Base-by-base conservation (phyloP, 768 basidiomycete genomes). In the Termitomyces sp. region DNA sequence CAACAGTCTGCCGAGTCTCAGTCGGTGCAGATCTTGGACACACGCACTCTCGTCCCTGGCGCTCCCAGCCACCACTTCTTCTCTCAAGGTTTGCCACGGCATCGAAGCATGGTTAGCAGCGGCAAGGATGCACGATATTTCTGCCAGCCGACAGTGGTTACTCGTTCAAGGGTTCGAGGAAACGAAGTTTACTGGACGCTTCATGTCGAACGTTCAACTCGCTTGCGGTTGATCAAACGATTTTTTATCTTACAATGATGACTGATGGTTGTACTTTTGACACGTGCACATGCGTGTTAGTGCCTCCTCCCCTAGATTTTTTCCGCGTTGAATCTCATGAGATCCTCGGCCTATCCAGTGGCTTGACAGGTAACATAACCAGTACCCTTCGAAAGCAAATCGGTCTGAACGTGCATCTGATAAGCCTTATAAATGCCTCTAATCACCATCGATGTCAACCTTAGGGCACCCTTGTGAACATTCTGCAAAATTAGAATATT, bases 281-380 rank as follows among this genome's bases (percentile, higher is more conserved):
- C 13, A 20, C n/a, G 20, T 22, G 33, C 7, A 16, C 8, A 51
- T 28, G 51, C 18, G 11, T 52, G 18, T 40, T 5, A 18, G n/a
- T 24, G 24, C 2, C 28, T 9, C 24, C 26, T 3, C 9, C 35
- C 51, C 13, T 9, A 36, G 20, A 24, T 14, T 32, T 52, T 10
- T 40, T n/a, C 18, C 26, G n/a, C n/a, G 6, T n/a, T 41, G 11
- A 10, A 9, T 36, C 16, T 38, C 50, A 11, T n/a, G 26, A 28
- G 38, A 38, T 30, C n/a, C 43, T 35, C 53, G 18, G 10, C 43
- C 53, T 22, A 44, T 16, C 11, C 20, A 54, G 36, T 41, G 28
- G 20, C 26, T 58, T 62, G 57, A 59, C 60, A 65, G 51, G 36
- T 63, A 57, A 58, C 57, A 54, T 57, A 53, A 57, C 54, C 57